These are phyloP conservation scores for Sporothrix pallida DNA, from an alignment of 2,329 filamentous ascomycete species.

Conservation along the genomic window DNA sequence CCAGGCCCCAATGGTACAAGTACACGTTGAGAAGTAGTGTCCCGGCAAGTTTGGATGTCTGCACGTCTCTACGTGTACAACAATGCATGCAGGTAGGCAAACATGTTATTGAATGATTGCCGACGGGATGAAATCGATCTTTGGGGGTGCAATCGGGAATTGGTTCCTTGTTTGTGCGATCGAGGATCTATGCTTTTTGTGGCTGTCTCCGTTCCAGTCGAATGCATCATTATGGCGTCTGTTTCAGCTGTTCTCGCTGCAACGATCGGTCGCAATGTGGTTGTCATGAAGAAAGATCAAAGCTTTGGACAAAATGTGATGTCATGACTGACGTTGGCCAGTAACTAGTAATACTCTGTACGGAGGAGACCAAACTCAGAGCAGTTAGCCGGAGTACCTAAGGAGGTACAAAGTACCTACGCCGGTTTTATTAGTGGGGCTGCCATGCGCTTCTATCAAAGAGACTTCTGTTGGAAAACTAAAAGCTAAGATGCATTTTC, in stretches of 20 bases:
- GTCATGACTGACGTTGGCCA: conserved; percentile 12
- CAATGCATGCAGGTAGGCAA: background rate
- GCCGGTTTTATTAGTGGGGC: too few relatives aligned
- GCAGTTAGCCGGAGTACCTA: background rate
- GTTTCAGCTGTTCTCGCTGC: background rate
- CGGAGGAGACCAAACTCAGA: background rate
- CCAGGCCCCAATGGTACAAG: conserved; percentile 2
- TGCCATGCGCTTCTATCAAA: too few relatives aligned
- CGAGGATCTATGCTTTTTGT: background rate
- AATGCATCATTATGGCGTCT: background rate
- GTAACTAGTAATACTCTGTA: background rate
- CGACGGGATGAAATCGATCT: background rate
- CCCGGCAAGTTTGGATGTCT: background rate
- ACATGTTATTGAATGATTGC: background rate
- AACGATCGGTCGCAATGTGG: background rate
- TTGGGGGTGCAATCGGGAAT: background rate
- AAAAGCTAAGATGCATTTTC: too few relatives aligned
- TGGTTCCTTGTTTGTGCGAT: conserved; percentile 4
- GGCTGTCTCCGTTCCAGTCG: background rate
- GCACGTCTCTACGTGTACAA: background rate
- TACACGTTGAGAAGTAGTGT: background rate
- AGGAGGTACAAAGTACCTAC: too few relatives aligned
- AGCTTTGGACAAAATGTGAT: conserved; percentile 10
- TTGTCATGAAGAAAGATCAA: background rate
- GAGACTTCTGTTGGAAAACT: too few relatives aligned